phyloP scores from a whole-genome alignment of 805 yeast genomes.

The Cyberlindnera euphorbiiphila region DNA sequence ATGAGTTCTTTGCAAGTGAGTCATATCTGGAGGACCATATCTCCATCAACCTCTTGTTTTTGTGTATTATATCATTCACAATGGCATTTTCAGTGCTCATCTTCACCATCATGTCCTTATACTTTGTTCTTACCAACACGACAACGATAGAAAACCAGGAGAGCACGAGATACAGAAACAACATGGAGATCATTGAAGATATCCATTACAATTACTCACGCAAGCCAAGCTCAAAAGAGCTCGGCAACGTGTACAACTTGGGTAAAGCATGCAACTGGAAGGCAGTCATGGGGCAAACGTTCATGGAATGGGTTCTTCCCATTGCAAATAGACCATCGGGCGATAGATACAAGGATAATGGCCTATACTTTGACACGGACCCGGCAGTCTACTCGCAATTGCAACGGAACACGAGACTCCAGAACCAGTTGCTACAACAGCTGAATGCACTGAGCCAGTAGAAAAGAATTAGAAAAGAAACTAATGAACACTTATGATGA shows the following conservation, averaged over 20 bases:
- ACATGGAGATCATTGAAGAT: conserved; percentile 33
- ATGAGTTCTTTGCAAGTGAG: conserved; percentile 42
- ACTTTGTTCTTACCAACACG: conserved; percentile 55
- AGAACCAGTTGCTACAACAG: conserved; percentile 24
- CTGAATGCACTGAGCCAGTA: conserved; percentile 7
- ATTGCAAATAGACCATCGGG: conserved; percentile 29
- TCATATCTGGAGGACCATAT: conserved; percentile 40
- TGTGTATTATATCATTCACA: conserved; percentile 49
- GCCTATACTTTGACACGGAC: conserved; percentile 49
- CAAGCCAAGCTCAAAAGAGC: conserved; percentile 39
- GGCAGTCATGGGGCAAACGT: conserved; percentile 65
- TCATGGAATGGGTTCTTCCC: conserved; percentile 75
- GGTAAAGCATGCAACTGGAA: conserved; percentile 63
- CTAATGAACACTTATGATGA: too few species aligned
- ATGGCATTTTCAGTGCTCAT: conserved; percentile 53
- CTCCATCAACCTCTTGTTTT: conserved; percentile 56
- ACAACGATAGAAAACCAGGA: conserved; percentile 84
- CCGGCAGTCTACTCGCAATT: conserved; percentile 39
- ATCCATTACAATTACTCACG: conserved; percentile 35
- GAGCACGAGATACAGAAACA: conserved; percentile 41
- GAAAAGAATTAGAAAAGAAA: too few species aligned
- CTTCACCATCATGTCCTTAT: conserved; percentile 56
- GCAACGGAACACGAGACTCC: conserved; percentile 39
- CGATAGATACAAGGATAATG: conserved; percentile 35
- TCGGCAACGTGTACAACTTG: conserved; percentile 73